Evolutionary conservation across 768 basidiomycete genomes (phyloP), one percentile per base, ranked within the genome.

Genomic region (Saitozyma podzolica): DNA sequence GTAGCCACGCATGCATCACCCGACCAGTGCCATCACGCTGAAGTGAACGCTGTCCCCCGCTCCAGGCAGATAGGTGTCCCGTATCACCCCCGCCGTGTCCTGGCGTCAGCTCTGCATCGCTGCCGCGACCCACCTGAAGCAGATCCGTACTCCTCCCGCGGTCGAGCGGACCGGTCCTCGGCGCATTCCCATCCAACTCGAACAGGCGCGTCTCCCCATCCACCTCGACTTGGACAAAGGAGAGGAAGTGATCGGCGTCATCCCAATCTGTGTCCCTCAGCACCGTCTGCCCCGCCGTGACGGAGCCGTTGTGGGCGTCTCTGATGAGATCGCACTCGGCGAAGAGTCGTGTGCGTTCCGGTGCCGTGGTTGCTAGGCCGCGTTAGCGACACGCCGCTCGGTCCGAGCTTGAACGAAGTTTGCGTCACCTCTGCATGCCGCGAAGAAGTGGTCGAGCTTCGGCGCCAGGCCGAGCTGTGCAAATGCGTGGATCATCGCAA

Each of bases 231-330:
- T 59, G 63, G 10, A 64, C 58, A 43, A 64, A 64, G 8, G 63
- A 64, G 17, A 64, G 29, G 53, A 64, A 64, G 52, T 64, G 63
- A 51, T 64, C 63, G 53, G 58, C 59, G 13, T 64, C 63, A 8
- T 64, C 58, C 63, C 63, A 64, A 51, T 64, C 63, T 8, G 50
- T 47, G 11, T 58, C 57, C 8, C 63, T 19, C 9, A 59, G 8
- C 5, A 57, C 9, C 1, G 53, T 55, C 47, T 64, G 58, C 8
- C 63, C 63, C 11, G 45, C 53, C 9, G 51, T 56, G 50, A 59
- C 47, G 9, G 43, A 52, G 9, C 17, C 43, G 37, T 64, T 64
- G 47, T 64, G 63, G 16, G 58, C 51, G 9, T 39, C 14, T 20
- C 54, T 47, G 39, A 64, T 64, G 10, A 64, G 41, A n/a, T 17